Percentiles rank a stretch among this genome's conserved stretches.
phyloP scores from a whole-genome alignment of 2,329 filamentous ascomycete species.

The Neopestalotiopsis rosae region DNA sequence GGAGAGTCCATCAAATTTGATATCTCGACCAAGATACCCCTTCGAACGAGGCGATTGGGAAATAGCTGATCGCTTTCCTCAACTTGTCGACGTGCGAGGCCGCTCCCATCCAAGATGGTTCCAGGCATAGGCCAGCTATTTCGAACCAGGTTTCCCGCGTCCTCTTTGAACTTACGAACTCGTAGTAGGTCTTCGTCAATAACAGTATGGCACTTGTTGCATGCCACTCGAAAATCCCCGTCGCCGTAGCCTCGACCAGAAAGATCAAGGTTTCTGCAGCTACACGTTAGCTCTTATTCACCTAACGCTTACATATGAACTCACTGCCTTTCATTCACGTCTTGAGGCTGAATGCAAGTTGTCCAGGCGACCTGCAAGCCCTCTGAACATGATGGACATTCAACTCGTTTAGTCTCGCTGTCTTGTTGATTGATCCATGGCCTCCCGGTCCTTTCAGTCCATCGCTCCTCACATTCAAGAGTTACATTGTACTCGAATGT shows the following conservation, averaged over 20 bases:
- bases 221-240: slow-evolving; percentile 52
- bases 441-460: slow-evolving; percentile 49
- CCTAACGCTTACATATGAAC: too few relatives aligned
- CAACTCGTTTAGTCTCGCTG: slow-evolving; percentile 37
- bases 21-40: slow-evolving; percentile 14
- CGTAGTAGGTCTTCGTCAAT: slow-evolving; percentile 63
- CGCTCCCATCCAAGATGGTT: slow-evolving; percentile 58
- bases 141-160: slow-evolving; percentile 52
- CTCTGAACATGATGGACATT: slow-evolving; percentile 58
- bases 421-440: slow-evolving; percentile 64
- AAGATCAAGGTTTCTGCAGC: slow-evolving; percentile 23
- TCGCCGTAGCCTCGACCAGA: slow-evolving; percentile 63
- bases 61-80: slow-evolving; percentile 45
- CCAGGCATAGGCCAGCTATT: slow-evolving; percentile 64
- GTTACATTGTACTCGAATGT: slow-evolving; percentile 57
- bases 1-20: slow-evolving; percentile 12
- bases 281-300: too few relatives aligned
- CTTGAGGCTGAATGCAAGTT: slow-evolving; percentile 43
- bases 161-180: slow-evolving; percentile 61
- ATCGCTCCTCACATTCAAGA: slow-evolving; percentile 47
- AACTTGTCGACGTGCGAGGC: slow-evolving; percentile 46
- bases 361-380: slow-evolving; percentile 61
- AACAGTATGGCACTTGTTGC: slow-evolving; percentile 51
- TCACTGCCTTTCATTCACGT: slow-evolving; percentile 35
- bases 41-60: slow-evolving; percentile 53